Percentiles rank a stretch among this genome's conserved stretches.
Evolutionary conservation across 805 yeast genomes (phyloP).

Genomic region (Ogataea ganodermae): DNA sequence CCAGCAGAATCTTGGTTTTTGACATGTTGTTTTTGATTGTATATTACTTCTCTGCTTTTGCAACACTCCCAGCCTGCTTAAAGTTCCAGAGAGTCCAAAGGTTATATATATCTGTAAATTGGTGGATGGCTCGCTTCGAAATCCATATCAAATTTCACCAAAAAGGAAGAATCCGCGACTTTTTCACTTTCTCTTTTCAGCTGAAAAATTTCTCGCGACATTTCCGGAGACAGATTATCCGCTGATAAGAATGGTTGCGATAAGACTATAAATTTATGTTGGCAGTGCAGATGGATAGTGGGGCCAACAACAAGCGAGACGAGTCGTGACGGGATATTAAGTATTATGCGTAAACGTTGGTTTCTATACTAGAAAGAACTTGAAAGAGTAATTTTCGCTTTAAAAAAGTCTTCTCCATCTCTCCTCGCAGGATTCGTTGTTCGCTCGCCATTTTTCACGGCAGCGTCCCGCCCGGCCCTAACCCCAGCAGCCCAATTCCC

Average conservation of each 20-base stretch:
- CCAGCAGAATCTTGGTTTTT: constrained; percentile 50
- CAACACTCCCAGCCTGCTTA: too few relatives aligned
- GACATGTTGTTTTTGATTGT: neutral
- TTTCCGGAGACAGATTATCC: neutral
- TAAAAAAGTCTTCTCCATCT: too few relatives aligned
- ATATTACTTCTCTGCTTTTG: neutral
- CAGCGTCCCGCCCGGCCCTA: too few relatives aligned
- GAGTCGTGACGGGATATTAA: too few relatives aligned
- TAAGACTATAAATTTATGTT: constrained; percentile 1
- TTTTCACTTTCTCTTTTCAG: neutral
- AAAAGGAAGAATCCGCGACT: constrained; percentile 5
- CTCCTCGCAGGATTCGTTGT: too few relatives aligned
- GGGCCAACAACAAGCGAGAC: neutral
- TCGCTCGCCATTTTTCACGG: neutral
- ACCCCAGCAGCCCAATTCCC: too few relatives aligned
- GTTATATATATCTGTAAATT: too few relatives aligned
- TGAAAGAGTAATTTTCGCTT: too few relatives aligned
- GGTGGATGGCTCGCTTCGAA: too few relatives aligned
- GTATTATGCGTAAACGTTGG: too few relatives aligned
- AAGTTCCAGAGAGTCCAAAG: too few relatives aligned
- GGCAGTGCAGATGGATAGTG: neutral
- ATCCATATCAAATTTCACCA: constrained; percentile 3
- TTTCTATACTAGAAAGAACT: too few relatives aligned
- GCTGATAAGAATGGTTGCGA: constrained; percentile 1
- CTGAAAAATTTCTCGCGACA: neutral